Conservation (phyloP, 495 filamentous ascomycete genomes). For the Aspergillus egyptiacus region DNA sequence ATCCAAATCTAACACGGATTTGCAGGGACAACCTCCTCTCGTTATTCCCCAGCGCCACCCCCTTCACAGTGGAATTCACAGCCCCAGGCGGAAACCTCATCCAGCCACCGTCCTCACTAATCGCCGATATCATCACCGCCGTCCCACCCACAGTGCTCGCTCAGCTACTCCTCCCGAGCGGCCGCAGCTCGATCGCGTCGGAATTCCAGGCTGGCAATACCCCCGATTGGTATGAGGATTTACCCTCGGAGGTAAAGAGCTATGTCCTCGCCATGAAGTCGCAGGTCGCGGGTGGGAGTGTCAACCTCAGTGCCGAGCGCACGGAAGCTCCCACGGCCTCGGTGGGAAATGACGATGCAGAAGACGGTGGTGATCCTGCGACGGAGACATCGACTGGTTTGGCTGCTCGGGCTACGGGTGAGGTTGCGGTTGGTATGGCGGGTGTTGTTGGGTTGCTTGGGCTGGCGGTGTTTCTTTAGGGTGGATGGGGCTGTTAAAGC, state of each 20-base stretch:
- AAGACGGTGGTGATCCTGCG: background rate
- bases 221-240: conserved; percentile 19
- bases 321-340: background rate
- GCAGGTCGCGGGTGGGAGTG: background rate
- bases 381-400: background rate
- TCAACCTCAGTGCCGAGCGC: conserved; percentile 8
- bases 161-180: conserved; percentile 15
- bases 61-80: conserved; percentile 6
- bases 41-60: conserved; percentile 9
- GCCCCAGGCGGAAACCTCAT: conserved; percentile 9
- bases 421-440: background rate
- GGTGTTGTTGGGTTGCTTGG: background rate
- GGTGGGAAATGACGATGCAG: background rate
- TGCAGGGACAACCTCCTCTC: conserved; percentile 5
- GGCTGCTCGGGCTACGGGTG: background rate
- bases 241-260: conserved; percentile 20
- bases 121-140: conserved; percentile 17
- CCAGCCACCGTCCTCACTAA: conserved; percentile 18
- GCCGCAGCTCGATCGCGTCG: conserved; percentile 15
- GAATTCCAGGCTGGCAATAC: conserved; percentile 17
- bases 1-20: background rate
- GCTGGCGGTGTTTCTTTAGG: background rate
- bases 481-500: too few species aligned
- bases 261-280: conserved; percentile 17
- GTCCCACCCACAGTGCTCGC: conserved; percentile 19